Conservation (phyloP, 2,329 filamentous ascomycete genomes). For the Xylariaceae sp. region DNA sequence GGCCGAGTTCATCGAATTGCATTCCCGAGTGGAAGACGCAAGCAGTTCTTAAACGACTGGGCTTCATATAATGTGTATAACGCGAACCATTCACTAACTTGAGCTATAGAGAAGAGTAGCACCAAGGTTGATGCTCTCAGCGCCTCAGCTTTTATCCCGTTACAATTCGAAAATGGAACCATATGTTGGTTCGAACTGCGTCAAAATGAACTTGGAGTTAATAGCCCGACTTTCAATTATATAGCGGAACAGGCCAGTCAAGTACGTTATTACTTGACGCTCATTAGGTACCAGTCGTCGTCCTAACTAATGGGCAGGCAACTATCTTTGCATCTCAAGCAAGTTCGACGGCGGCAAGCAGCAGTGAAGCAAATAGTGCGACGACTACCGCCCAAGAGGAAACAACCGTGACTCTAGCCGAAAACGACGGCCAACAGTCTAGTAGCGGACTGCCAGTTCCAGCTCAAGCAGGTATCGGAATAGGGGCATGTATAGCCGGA, state of each 20-base stretch:
- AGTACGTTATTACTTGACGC: background rate
- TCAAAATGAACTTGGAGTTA: background rate
- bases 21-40: background rate
- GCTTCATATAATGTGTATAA: background rate
- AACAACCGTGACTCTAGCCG: no score
- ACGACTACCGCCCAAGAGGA: no score
- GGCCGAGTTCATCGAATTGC: background rate
- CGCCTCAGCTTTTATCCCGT: background rate
- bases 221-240: background rate
- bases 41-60: background rate
- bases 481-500: conserved; percentile 1
- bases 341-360: background rate
- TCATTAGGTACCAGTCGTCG: background rate
- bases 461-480: conserved; percentile 2
- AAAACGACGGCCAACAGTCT: no score
- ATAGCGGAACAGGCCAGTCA: background rate
- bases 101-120: background rate
- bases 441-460: background rate
- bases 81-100: background rate
- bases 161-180: background rate
- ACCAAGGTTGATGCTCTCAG: background rate
- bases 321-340: background rate
- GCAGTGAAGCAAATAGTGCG: no score
- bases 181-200: conserved; percentile 3
- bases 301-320: background rate